Conservation (phyloP, 169 alveolate genomes). For the Plasmodium yoelii region DNA sequence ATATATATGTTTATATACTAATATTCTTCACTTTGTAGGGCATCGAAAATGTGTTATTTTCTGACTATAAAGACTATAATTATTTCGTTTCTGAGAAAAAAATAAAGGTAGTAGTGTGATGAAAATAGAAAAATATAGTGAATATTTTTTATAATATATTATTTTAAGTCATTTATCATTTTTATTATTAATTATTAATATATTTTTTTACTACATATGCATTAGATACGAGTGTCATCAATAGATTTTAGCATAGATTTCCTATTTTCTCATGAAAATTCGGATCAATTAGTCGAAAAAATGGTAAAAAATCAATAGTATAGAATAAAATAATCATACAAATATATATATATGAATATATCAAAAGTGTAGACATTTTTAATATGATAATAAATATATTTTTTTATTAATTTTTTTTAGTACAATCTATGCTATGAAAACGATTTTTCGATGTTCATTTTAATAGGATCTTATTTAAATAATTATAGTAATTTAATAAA, state of each 20-base stretch:
- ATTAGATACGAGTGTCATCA: slow-evolving; percentile 69
- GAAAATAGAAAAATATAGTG: slow-evolving; percentile 4
- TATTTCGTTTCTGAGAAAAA: slow-evolving; percentile 48
- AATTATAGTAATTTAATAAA: slow-evolving; percentile 49
- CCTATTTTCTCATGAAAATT: slow-evolving; percentile 45
- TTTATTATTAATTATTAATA: background rate
- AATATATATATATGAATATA: slow-evolving; percentile 6
- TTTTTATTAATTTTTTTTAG: slow-evolving; percentile 19
- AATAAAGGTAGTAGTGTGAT: slow-evolving; percentile 32
- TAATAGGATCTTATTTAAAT: slow-evolving; percentile 67
- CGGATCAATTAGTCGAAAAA: slow-evolving; percentile 27
- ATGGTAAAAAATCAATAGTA: slow-evolving; percentile 14
- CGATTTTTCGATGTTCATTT: slow-evolving; percentile 41
- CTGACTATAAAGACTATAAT: slow-evolving; percentile 73
- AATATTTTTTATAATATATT: background rate
- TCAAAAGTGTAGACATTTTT: background rate
- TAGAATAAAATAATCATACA: background rate
- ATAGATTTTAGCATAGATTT: slow-evolving; percentile 74
- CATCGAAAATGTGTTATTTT: slow-evolving; percentile 56
- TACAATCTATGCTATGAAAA: slow-evolving; percentile 57
- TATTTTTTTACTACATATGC: background rate
- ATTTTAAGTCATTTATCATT: slow-evolving; percentile 2
- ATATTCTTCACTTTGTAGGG: slow-evolving; percentile 30
- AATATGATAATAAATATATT: background rate
- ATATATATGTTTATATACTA: background rate